Base-by-base conservation (phyloP, 345 rosid species). In the Brassica nigra region DNA sequence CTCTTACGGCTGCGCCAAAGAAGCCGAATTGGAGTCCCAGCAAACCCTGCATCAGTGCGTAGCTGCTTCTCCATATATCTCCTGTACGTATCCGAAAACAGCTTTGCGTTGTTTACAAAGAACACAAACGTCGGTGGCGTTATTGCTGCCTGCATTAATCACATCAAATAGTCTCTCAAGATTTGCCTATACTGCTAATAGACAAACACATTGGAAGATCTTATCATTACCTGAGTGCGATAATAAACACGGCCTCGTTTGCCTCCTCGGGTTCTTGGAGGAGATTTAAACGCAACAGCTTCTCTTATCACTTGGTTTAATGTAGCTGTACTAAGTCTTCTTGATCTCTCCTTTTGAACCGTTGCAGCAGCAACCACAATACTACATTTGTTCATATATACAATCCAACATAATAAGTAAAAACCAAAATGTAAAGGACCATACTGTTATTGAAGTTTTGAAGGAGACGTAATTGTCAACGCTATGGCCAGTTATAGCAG, bases 51-150 rank as follows among this genome's bases (percentile, higher is more conserved):
- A 81, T 92, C 90, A 12, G 86, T 15, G 66, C 95, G 97, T 59
- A 95, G 89, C 85, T 91, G 95, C 88, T 95, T 95, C 90, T 92
- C 99, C 97, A 95, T 85, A 77, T 89, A 95, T 55, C 94, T 89
- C 28, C 95, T 89, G 80, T 92, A 95, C 9, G 97, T 92, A 80
- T 95, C 97, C 2, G 97, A 87, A 66, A 95, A 95, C 64, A 95
- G 88, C 83, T 88, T 95, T 66, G 97, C 85, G 49, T 95, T 97
- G 78, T 95, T 95, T 33, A 92, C 97, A 66, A 95, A 95, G 91
- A 92, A 91, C 73, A 95, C 97, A 79, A 95, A 95, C 61, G 97
- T 92, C 58, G 99, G 99, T 39, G 97, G 99, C 80, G 97, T 91
- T 68, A 92, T 86, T 64, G 95, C 99, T 76, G 99, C 99, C 98